A percentile compares a stretch with the other conserved stretches of the same genome.
Evolutionary conservation across 2,329 filamentous ascomycete species (phyloP).

Genomic region (Neonectria sp.): DNA sequence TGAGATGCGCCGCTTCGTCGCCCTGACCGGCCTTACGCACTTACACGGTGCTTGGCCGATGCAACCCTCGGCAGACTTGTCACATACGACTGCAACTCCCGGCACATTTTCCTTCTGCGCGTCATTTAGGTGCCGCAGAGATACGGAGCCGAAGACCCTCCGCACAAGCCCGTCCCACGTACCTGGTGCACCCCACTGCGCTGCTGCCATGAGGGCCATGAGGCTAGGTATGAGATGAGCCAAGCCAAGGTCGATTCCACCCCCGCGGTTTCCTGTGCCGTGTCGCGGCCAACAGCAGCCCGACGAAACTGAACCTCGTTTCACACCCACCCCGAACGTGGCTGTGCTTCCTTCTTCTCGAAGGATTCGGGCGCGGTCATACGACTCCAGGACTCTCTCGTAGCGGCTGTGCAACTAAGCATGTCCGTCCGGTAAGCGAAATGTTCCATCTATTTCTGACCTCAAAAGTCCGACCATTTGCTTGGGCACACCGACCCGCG

Average conservation of each 20-base stretch:
- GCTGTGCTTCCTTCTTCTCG: constrained; percentile 44
- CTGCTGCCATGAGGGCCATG: not conserved
- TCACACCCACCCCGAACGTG: constrained; percentile 32
- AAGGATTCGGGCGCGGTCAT: constrained; percentile 40
- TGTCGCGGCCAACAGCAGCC: not conserved
- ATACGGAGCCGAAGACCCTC: constrained; percentile 12
- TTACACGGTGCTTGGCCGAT: constrained; percentile 19
- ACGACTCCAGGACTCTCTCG: constrained; percentile 24
- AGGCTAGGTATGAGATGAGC: no score
- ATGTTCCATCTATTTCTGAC: constrained; percentile 30
- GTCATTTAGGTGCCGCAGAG: constrained; percentile 43
- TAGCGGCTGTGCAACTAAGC: constrained; percentile 22
- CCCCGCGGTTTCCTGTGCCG: not conserved
- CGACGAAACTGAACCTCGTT: constrained; percentile 30
- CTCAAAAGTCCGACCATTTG: constrained; percentile 15
- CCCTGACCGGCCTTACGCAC: constrained; percentile 7
- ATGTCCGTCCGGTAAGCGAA: not conserved
- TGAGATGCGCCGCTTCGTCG: not conserved
- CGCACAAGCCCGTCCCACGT: constrained; percentile 34
- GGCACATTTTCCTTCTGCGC: constrained; percentile 43
- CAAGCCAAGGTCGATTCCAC: not conserved
- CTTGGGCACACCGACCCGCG: constrained; percentile 25
- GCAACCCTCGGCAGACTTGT: constrained; percentile 19
- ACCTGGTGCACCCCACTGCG: constrained; percentile 33
- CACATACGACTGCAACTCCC: constrained; percentile 32